Conservation (phyloP, 768 basidiomycete species). For the Terana coerulea region DNA sequence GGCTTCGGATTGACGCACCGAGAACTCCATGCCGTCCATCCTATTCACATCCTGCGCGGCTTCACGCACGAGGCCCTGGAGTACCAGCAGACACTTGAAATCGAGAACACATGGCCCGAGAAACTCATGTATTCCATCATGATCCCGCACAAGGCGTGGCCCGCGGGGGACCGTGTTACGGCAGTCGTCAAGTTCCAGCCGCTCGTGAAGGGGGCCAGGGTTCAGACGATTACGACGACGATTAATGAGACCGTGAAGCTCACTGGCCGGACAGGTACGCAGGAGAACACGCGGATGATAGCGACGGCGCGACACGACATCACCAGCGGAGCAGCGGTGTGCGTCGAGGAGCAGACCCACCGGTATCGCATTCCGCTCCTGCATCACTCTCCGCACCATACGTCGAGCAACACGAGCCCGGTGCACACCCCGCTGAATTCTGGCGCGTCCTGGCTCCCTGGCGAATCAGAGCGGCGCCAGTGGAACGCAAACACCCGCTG, state of each 20-base stretch:
- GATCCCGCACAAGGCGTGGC: slow-evolving; percentile 94
- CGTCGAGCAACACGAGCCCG: slow-evolving; percentile 2
- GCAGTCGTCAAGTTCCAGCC: slow-evolving; percentile 86
- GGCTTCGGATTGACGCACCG: slow-evolving; percentile 40
- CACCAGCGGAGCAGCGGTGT: slow-evolving; percentile 47
- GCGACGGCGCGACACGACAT: slow-evolving; percentile 68
- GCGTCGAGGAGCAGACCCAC: slow-evolving; percentile 27
- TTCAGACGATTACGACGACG: slow-evolving; percentile 61
- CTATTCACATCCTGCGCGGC: slow-evolving; percentile 68
- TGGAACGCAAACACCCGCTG: slow-evolving; percentile 14
- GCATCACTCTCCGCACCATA: slow-evolving; percentile 13
- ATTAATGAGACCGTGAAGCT: slow-evolving; percentile 75
- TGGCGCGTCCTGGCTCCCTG: slow-evolving; percentile 15
- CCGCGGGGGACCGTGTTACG: slow-evolving; percentile 81
- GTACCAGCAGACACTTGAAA: slow-evolving; percentile 93
- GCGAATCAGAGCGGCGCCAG: slow-evolving; percentile 8
- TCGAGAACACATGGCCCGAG: slow-evolving; percentile 96
- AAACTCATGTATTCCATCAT: slow-evolving; percentile 96
- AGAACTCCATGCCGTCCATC: slow-evolving; percentile 59
- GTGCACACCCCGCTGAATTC: slow-evolving; percentile 15
- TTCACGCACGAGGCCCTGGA: slow-evolving; percentile 83
- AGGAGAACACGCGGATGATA: slow-evolving; percentile 60
- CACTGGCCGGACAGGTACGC: slow-evolving; percentile 45
- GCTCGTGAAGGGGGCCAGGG: slow-evolving; percentile 75
- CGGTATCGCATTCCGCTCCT: slow-evolving; percentile 23